These are phyloP conservation scores for Kwoniella pini DNA, from an alignment of 768 basidiomycete genomes.

Conservation along the genomic window DNA sequence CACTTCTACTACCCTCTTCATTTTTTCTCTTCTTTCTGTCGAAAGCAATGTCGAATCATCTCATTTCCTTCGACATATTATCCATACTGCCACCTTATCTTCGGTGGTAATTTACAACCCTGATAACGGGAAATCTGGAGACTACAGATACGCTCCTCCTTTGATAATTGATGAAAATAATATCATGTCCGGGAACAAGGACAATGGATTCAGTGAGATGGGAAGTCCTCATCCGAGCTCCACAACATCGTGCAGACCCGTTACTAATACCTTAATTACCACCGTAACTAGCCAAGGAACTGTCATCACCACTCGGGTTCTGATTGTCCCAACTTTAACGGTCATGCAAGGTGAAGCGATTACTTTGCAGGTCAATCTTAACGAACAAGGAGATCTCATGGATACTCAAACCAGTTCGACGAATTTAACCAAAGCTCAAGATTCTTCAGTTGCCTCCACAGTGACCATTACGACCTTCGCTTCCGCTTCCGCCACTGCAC, in stretches of 20 bases:
- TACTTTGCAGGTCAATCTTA: slow-evolving; percentile 1
- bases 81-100: slow-evolving; percentile 14
- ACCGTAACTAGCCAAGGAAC: background rate
- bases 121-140: background rate
- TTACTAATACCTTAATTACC: background rate
- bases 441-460: background rate
- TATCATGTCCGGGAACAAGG: background rate
- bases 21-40: slow-evolving; percentile 10
- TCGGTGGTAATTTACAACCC: slow-evolving; percentile 14
- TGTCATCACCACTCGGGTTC: too few relatives aligned
- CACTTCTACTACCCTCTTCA: slow-evolving; percentile 1
- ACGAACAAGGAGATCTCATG: slow-evolving; percentile 8
- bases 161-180: background rate
- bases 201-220: background rate
- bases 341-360: background rate
- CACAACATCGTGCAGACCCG: background rate
- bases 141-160: slow-evolving; percentile 16
- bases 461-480: too few relatives aligned
- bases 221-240: too few relatives aligned
- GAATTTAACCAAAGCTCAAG: background rate
- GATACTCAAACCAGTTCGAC: background rate
- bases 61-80: slow-evolving; percentile 19
- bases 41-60: slow-evolving; percentile 12
- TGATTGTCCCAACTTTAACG: too few relatives aligned
- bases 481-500: too few relatives aligned